Percentiles rank a stretch among this genome's conserved stretches.
phyloP scores from a whole-genome alignment of 2,329 filamentous ascomycete species.

The Stemphylium vesicarium region DNA sequence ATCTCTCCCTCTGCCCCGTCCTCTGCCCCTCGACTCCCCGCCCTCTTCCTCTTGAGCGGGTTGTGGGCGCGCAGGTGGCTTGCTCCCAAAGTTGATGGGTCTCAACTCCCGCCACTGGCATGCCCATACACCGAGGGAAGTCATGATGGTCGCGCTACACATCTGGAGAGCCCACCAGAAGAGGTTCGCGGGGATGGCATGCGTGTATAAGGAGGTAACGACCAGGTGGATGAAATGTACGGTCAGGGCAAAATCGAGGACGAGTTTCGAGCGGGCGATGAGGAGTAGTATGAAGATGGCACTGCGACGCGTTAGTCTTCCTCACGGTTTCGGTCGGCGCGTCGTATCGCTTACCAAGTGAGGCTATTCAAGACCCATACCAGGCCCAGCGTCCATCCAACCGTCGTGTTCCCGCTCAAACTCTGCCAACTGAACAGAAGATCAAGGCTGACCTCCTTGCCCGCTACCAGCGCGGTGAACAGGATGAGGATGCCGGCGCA shows the following conservation, averaged over 20 bases:
- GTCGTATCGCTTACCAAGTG: constrained; percentile 59
- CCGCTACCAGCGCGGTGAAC: constrained; percentile 71
- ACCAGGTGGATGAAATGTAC: constrained; percentile 84
- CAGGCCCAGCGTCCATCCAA: constrained; percentile 72
- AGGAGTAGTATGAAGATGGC: constrained; percentile 82
- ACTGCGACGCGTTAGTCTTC: constrained; percentile 56
- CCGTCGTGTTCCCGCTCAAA: constrained; percentile 70
- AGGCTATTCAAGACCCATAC: constrained; percentile 72
- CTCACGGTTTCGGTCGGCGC: background rate
- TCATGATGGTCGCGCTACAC: constrained; percentile 68
- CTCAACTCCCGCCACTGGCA: constrained; percentile 88
- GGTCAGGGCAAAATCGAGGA: constrained; percentile 92
- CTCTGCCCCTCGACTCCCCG: constrained; percentile 49
- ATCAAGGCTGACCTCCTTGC: constrained; percentile 63
- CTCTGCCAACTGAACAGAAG: constrained; percentile 69
- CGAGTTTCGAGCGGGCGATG: constrained; percentile 87
- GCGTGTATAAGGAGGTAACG: constrained; percentile 78
- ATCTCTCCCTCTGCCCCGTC: constrained; percentile 52
- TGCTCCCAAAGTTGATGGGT: constrained; percentile 84
- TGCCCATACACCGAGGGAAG: constrained; percentile 80
- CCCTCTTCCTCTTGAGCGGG: constrained; percentile 43
- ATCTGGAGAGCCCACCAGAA: constrained; percentile 85
- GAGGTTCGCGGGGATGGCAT: constrained; percentile 73
- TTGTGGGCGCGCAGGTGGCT: constrained; percentile 36
- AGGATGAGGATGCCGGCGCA: constrained; percentile 67